phyloP scores from a whole-genome alignment of 202 grass and related monocot genomes.

The Panicum hallii region DNA sequence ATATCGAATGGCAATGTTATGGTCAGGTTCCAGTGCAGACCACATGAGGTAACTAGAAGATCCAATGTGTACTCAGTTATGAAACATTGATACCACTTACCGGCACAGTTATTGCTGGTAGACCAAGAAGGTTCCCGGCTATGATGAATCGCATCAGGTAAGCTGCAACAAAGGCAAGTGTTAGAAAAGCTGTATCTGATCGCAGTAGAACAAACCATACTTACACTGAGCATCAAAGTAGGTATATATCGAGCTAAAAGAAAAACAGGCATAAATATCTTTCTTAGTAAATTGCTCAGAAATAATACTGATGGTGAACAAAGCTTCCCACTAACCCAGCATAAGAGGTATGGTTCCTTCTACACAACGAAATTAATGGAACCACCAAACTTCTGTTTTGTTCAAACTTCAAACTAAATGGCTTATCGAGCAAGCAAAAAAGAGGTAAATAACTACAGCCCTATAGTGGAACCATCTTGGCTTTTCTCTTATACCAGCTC shows the following conservation, averaged over 20 bases:
- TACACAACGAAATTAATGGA: not conserved
- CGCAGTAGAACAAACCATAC: not conserved
- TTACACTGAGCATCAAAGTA: conserved; percentile 12
- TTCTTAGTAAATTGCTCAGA: conserved; percentile 17
- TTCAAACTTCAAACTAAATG: conserved; percentile 32
- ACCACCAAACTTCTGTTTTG: not conserved
- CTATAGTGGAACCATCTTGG: not conserved
- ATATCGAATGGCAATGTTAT: not conserved
- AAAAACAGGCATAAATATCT: not conserved
- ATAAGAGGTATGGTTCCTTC: not conserved
- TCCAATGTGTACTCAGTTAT: conserved; percentile 16
- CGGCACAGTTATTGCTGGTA: conserved; percentile 91
- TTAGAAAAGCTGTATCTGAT: conserved; percentile 16
- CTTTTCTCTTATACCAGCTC: conserved; percentile 9
- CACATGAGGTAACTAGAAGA: not conserved
- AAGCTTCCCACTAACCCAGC: not conserved
- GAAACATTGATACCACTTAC: conserved; percentile 54
- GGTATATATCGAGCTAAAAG: not conserved
- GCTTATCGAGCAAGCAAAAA: not conserved
- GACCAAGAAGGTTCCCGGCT: conserved; percentile 89
- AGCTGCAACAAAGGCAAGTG: conserved; percentile 48
- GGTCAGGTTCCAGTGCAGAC: not conserved
- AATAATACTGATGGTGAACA: conserved; percentile 19
- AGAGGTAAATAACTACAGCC: not conserved
- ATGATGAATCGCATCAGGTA: conserved; percentile 85